A percentile compares a stretch with the other conserved stretches of the same genome.
These are phyloP conservation scores for Populus nigra DNA, from an alignment of 345 rosid species.

Conservation along the genomic window DNA sequence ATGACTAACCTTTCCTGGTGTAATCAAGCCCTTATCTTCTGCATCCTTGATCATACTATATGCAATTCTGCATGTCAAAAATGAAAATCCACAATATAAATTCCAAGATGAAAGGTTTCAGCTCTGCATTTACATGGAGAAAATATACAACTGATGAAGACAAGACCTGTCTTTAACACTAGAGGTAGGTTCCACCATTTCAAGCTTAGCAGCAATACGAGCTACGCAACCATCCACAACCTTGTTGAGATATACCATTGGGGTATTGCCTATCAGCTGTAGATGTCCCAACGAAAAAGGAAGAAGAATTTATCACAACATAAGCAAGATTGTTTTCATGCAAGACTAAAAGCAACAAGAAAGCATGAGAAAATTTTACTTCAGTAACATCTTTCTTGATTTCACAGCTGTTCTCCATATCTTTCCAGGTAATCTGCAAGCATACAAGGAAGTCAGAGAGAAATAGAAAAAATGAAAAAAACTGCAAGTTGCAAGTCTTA, in stretches of 20 bases:
- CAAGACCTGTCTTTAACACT: constrained; percentile 68
- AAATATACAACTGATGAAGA: neutral
- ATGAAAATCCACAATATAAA: too few species aligned
- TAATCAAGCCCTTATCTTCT: constrained; percentile 69
- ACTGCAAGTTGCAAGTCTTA: too few species aligned
- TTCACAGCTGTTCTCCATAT: neutral
- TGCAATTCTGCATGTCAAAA: constrained; percentile 59
- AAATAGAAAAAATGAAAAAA: too few species aligned
- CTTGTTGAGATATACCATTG: constrained; percentile 92
- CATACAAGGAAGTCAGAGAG: neutral
- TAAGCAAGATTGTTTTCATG: neutral
- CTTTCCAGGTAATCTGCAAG: neutral
- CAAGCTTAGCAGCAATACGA: constrained; percentile 86
- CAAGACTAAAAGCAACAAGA: neutral
- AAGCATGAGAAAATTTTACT: neutral
- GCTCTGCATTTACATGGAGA: too few species aligned
- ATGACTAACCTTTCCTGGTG: constrained; percentile 74
- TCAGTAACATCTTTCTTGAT: constrained; percentile 14
- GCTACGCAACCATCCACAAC: constrained; percentile 76
- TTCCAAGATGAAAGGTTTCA: too few species aligned
- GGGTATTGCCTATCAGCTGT: constrained; percentile 92
- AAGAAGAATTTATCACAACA: neutral
- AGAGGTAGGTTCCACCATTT: constrained; percentile 60
- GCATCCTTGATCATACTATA: constrained; percentile 89
- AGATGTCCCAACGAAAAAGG: neutral